Conservation (phyloP, 225 moss, liverwort and hornwort species). For the Antitrichia curtipendula region DNA sequence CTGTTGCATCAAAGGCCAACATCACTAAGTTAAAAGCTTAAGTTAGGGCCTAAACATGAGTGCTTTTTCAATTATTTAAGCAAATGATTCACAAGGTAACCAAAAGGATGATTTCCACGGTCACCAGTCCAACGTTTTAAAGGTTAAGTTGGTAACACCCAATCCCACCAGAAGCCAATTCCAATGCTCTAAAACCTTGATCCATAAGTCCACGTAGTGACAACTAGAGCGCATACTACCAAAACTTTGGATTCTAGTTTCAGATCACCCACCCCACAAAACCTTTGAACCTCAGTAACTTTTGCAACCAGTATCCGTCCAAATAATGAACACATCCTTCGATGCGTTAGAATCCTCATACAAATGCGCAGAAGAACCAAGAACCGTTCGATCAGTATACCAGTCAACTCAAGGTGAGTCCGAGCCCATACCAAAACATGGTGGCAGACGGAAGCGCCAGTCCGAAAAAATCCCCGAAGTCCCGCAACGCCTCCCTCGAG, state of each 20-base stretch:
- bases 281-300: background rate
- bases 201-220: background rate
- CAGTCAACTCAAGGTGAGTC: background rate
- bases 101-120: too few relatives aligned
- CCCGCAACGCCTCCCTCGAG: conserved; percentile 25
- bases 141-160: background rate
- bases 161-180: background rate
- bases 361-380: background rate
- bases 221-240: background rate
- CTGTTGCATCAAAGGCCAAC: conserved; percentile 5
- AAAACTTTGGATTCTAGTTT: background rate
- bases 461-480: conserved; percentile 16
- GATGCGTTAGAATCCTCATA: background rate
- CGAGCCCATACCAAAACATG: conserved; percentile 27
- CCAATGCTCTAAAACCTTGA: background rate
- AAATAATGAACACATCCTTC: background rate
- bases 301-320: background rate
- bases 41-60: too few relatives aligned
- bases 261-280: background rate
- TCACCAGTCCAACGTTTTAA: too few relatives aligned
- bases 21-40: background rate
- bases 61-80: too few relatives aligned
- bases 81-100: too few relatives aligned
- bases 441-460: conserved; percentile 28
- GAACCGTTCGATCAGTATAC: background rate